phyloP scores from a whole-genome alignment of 1,284 basidiomycete species.

The Hortiboletus rubellus region DNA sequence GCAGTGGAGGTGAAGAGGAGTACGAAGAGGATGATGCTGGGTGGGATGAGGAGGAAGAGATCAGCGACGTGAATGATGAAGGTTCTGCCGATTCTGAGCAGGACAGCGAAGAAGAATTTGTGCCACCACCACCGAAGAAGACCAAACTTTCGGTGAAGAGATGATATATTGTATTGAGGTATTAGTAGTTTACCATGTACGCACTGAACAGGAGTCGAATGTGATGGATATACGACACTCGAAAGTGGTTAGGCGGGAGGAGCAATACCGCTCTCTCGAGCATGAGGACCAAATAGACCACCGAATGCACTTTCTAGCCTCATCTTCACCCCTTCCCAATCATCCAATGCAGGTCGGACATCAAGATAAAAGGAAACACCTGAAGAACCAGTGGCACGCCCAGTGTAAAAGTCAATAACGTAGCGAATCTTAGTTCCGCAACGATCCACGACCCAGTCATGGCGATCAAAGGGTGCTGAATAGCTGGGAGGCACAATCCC shows the following conservation, averaged over 20 bases:
- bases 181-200: slow-evolving; percentile 10
- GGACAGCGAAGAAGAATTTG: slow-evolving; percentile 40
- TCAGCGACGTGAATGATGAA: slow-evolving; percentile 58
- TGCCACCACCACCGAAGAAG: slow-evolving; percentile 42
- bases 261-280: slow-evolving; percentile 16
- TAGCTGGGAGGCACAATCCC: slow-evolving; percentile 56
- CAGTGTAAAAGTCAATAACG: slow-evolving; percentile 98
- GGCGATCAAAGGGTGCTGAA: slow-evolving; percentile 91
- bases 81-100: slow-evolving; percentile 43
- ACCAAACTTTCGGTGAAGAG: slow-evolving; percentile 38
- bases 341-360: slow-evolving; percentile 90
- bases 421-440: slow-evolving; percentile 89
- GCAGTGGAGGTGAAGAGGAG: slow-evolving; percentile 40
- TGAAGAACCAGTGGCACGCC: slow-evolving; percentile 52
- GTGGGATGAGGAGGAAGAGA: slow-evolving; percentile 67
- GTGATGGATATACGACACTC: slow-evolving; percentile 11
- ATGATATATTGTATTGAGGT: slow-evolving; percentile 24
- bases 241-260: slow-evolving; percentile 19
- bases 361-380: slow-evolving; percentile 88
- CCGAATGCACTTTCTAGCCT: slow-evolving; percentile 55
- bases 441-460: slow-evolving; percentile 96
- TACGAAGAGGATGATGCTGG: slow-evolving; percentile 48
- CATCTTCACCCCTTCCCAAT: slow-evolving; percentile 87
- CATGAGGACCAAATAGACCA: slow-evolving; percentile 37
- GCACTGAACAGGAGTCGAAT: slow-evolving; percentile 3